Conservation (phyloP, 768 basidiomycete species). For the Rhizopogon salebrosus region DNA sequence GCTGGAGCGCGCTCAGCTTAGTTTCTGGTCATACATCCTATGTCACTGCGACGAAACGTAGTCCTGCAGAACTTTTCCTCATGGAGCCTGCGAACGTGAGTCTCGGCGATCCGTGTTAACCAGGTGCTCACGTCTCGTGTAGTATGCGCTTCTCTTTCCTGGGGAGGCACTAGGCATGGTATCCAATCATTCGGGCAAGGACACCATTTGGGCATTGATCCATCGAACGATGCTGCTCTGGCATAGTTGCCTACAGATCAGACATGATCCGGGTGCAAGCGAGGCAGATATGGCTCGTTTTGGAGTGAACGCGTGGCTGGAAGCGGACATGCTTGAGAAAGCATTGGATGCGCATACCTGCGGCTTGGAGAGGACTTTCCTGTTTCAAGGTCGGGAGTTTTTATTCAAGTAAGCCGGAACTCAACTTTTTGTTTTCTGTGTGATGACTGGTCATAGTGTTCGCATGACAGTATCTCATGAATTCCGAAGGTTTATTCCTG, state of each 20-base stretch:
- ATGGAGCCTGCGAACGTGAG: slow-evolving; percentile 64
- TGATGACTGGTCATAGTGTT: slow-evolving; percentile 35
- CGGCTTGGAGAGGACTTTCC: slow-evolving; percentile 57
- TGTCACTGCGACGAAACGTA: slow-evolving; percentile 37
- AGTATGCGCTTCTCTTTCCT: slow-evolving; percentile 74
- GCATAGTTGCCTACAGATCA: slow-evolving; percentile 67
- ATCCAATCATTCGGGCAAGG: slow-evolving; percentile 39
- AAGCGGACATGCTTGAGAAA: slow-evolving; percentile 61
- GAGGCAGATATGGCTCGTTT: slow-evolving; percentile 56
- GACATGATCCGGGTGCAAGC: slow-evolving; percentile 32
- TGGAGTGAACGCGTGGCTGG: slow-evolving; percentile 63
- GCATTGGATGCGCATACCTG: slow-evolving; percentile 63
- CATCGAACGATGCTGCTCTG: slow-evolving; percentile 67
- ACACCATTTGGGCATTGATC: slow-evolving; percentile 73
- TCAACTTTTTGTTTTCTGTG: neutral
- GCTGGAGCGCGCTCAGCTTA: slow-evolving; percentile 67
- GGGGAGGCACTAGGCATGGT: slow-evolving; percentile 51
- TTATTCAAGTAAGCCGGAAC: slow-evolving; percentile 38
- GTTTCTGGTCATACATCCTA: slow-evolving; percentile 63
- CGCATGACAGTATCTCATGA: slow-evolving; percentile 69
- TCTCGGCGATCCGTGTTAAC: slow-evolving; percentile 5
- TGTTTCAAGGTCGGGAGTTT: slow-evolving; percentile 69
- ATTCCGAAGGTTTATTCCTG: slow-evolving; percentile 59
- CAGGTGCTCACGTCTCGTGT: neutral
- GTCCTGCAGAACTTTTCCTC: slow-evolving; percentile 47